A percentile compares a stretch with the other conserved stretches of the same genome.
Evolutionary conservation across 129 eudicot species (phyloP).

Genomic region (Saposhnikovia divaricata): DNA sequence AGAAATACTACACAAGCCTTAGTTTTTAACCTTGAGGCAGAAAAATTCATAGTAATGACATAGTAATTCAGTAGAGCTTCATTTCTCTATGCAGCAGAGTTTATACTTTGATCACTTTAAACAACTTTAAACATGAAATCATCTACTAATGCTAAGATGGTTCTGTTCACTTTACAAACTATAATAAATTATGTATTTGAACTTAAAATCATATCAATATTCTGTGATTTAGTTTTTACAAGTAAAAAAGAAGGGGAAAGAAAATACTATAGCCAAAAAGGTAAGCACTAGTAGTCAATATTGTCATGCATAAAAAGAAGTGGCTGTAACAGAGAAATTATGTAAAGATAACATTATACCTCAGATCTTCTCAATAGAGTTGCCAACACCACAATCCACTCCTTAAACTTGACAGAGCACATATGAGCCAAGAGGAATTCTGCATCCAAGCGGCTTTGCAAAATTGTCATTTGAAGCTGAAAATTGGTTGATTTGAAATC

Average conservation of each 20-base stretch:
- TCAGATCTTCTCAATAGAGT: constrained; percentile 93
- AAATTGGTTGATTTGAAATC: neutral
- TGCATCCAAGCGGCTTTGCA: constrained; percentile 99
- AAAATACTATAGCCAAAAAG: neutral
- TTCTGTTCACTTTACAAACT: neutral
- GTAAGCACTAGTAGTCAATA: neutral
- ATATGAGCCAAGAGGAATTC: constrained; percentile 95
- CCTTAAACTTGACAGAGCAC: constrained; percentile 99
- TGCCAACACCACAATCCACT: constrained; percentile 98
- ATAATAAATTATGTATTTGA: neutral
- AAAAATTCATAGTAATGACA: neutral
- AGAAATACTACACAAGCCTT: neutral
- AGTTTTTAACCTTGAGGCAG: neutral
- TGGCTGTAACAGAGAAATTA: neutral
- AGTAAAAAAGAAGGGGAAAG: neutral
- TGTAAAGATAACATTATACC: constrained; percentile 36
- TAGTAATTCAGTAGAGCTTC: neutral
- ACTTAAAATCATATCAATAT: neutral
- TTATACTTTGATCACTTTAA: neutral
- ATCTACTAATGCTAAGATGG: neutral
- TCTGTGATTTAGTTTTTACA: neutral
- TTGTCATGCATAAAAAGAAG: neutral
- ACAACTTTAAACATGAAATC: neutral
- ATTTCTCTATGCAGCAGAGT: neutral
- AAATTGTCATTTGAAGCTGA: constrained; percentile 86